Evolutionary conservation across 2,329 filamentous ascomycete species (phyloP), one percentile per base, ranked within the genome.

Genomic region (Rachicladosporium sp.): DNA sequence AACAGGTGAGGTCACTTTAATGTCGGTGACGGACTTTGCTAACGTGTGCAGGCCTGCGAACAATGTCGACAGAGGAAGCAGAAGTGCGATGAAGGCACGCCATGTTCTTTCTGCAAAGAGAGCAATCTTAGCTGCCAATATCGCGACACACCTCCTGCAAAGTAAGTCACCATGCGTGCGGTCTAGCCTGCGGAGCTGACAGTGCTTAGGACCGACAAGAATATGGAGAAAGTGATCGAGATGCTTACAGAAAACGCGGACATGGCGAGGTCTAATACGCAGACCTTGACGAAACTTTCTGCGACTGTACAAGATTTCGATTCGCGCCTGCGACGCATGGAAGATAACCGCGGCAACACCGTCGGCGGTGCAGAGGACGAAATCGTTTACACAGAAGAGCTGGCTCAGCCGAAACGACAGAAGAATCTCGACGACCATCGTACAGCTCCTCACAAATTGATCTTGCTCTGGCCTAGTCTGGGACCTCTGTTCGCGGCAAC

Each of bases 71-170:
- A 82, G 44, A 73, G 89, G 31, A 94, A 93, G 61, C 86, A 86
- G 10, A 93, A 93, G 62, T 94, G 87, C 58, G 86, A 93, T 52
- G 87, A 94, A 66, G 78, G 79, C 8, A 78, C 82, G 48, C 87
- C 82, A 52, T 89, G 86, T 56, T 85, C 80, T 31, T 77, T 78
- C 52, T 98, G 91, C 59, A 82, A 81, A 52, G 88, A 96, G 50
- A 93, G 93, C 57, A 79, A 74, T 48, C 71, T 86, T 27, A 72
- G 78, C 38, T 98, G 85, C 66, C 80, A 84, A 60, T 96, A 95
- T 60, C 79, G 88, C 48, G 88, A 95, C 55, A 82, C 91, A 4
- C 82, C 86, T 13, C 86, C 86, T 10, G 91, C 93, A 56, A 89
- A 93, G 23, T 27, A 27, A 27, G 23, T 27, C 6, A 8, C 5